These are phyloP conservation scores for Colletotrichum scovillei DNA, from an alignment of 2,329 filamentous ascomycete genomes.

Conservation along the genomic window DNA sequence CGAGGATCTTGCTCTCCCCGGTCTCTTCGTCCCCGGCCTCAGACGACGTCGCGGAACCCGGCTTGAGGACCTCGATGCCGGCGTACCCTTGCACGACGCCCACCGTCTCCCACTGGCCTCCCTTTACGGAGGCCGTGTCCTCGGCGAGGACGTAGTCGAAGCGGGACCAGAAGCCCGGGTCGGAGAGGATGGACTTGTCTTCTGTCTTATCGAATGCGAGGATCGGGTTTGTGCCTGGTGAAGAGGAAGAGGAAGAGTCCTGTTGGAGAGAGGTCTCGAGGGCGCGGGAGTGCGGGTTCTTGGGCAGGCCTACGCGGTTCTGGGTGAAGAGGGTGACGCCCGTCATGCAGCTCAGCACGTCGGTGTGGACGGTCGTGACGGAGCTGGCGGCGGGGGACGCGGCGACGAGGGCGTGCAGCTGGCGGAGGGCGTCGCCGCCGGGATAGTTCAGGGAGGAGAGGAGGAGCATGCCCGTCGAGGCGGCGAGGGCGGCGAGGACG, in stretches of 20 bases:
- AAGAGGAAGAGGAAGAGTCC: conserved; percentile 37
- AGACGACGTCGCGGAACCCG: conserved; percentile 46
- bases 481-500: conserved; percentile 67
- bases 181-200: conserved; percentile 53
- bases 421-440: conserved; percentile 80
- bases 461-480: conserved; percentile 76
- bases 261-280: conserved; percentile 34
- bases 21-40: conserved; percentile 26
- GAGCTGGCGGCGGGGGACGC: conserved; percentile 35
- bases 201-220: conserved; percentile 73
- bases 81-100: conserved; percentile 68
- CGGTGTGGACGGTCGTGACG: conserved; percentile 66
- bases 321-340: conserved; percentile 75
- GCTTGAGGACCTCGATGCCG: conserved; percentile 68
- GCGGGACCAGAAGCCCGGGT: conserved; percentile 68
- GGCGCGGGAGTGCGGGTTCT: conserved; percentile 43
- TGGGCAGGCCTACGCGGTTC: conserved; percentile 51
- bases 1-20: conserved; percentile 50
- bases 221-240: conserved; percentile 38
- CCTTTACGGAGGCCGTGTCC: conserved; percentile 58
- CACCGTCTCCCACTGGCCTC: conserved; percentile 66
- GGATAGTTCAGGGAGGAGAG: conserved; percentile 94
- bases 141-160: conserved; percentile 74
- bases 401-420: conserved; percentile 57
- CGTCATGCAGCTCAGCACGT: conserved; percentile 75